Evolutionary conservation across 805 yeast genomes (phyloP).

Genomic region (Candida yuanshanica): DNA sequence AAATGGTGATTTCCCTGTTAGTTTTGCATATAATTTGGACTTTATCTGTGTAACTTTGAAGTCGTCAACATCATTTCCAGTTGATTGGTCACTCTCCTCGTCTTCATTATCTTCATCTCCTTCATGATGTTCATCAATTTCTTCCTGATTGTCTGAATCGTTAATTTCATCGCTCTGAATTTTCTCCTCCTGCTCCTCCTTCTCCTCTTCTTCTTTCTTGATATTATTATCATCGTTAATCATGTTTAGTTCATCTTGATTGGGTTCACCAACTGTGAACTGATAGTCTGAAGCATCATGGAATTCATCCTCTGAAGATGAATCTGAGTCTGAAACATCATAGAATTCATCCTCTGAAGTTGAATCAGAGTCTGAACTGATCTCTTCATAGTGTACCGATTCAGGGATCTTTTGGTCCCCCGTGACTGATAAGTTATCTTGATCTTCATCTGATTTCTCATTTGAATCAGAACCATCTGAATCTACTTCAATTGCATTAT

Average conservation of each 20-base stretch:
- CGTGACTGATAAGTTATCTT: too few relatives aligned
- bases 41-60: constrained; percentile 1
- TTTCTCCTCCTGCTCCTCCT: neutral
- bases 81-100: constrained; percentile 5
- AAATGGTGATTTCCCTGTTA: constrained; percentile 21
- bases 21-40: constrained; percentile 21
- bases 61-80: neutral
- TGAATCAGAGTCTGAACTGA: too few relatives aligned
- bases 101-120: neutral
- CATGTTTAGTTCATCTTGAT: neutral
- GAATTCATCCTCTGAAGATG: constrained; percentile 3
- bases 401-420: too few relatives aligned
- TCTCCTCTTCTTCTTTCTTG: neutral
- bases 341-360: constrained; percentile 6
- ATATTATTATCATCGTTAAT: neutral
- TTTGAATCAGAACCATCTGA: too few relatives aligned
- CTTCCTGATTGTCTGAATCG: neutral
- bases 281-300: constrained; percentile 6
- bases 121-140: neutral
- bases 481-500: too few relatives aligned
- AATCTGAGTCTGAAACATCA: neutral
- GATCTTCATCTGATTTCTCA: too few relatives aligned
- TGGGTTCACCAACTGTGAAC: neutral
- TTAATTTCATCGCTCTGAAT: neutral
- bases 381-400: too few relatives aligned